phyloP scores from a whole-genome alignment of 345 rosid species.

The Eucalyptus pumila region DNA sequence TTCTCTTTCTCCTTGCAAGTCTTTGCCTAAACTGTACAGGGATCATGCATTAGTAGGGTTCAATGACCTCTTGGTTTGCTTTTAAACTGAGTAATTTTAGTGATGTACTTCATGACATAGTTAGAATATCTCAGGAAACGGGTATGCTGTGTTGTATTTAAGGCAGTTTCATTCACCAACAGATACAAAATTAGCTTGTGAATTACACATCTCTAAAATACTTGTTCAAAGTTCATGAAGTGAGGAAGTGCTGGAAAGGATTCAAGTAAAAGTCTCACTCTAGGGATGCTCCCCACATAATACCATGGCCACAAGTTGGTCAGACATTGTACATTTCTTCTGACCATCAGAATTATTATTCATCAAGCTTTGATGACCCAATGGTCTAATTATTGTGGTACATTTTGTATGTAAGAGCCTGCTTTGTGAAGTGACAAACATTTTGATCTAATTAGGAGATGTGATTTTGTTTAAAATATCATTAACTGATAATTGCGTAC shows the following conservation, averaged over 20 bases:
- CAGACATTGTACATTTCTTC: background rate
- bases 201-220: background rate
- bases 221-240: background rate
- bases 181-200: background rate
- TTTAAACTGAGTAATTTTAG: background rate
- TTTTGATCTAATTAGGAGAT: background rate
- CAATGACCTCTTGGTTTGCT: background rate
- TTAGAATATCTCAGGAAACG: background rate
- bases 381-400: background rate
- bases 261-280: background rate
- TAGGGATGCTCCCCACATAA: background rate
- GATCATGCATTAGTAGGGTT: background rate
- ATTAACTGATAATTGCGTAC: background rate
- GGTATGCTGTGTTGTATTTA: background rate
- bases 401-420: background rate
- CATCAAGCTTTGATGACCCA: background rate
- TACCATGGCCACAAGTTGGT: background rate
- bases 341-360: background rate
- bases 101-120: background rate
- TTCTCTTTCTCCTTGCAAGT: background rate
- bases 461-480: background rate
- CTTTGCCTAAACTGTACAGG: background rate
- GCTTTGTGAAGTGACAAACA: background rate
- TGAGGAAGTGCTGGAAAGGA: background rate
- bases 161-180: background rate